Evolutionary conservation across 2,329 filamentous ascomycete species (phyloP), one percentile per base, ranked within the genome.

Genomic region (Phaeomoniella chlamydospora): DNA sequence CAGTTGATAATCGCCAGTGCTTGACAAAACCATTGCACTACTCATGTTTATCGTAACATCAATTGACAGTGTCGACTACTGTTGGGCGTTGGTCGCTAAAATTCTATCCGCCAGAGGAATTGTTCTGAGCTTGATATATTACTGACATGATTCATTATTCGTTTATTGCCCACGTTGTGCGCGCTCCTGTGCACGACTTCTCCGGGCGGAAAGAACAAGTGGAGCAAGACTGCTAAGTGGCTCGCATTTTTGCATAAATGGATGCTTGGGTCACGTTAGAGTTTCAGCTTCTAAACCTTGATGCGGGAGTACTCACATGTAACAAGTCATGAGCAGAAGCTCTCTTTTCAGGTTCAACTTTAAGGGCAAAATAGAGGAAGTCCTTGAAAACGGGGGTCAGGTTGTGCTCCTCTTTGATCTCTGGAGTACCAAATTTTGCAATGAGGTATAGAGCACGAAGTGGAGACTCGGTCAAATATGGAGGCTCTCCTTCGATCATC

Each of bases 401-500:
- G 33, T 80, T 77, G 38, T 87, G 74, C 57, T 93, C 85, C 44
- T 94, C 86, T 62, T 96, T 96, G 61, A 98, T 93, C 36, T 79
- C 70, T 2, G 90, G 90, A 12, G 90, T 96, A 33, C 90, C 90
- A 52, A 94, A 94, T 19, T 90, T 96, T 37, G 90, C 90, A 56
- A 98, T 98, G 48, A 98, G 64, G 70, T 90, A 98, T 26, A 98
- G 69, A 2, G 90, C 90, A 41, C 88, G 77, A 15, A 98, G 69
- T 4, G 90, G 90, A 26, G 85, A 92, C 57, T 98, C 90, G 29
- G 87, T 96, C 40, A 98, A 68, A 55, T 96, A 98, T 15, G 90
- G 90, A 10, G 90, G 90, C 57, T 96, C 90, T 55, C 88, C 90
- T 62, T 96, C 90, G 45, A 98, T 94, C 90, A 98, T 98, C 60